Base-by-base conservation (phyloP, 768 basidiomycete species). In the Trametes cingulata region DNA sequence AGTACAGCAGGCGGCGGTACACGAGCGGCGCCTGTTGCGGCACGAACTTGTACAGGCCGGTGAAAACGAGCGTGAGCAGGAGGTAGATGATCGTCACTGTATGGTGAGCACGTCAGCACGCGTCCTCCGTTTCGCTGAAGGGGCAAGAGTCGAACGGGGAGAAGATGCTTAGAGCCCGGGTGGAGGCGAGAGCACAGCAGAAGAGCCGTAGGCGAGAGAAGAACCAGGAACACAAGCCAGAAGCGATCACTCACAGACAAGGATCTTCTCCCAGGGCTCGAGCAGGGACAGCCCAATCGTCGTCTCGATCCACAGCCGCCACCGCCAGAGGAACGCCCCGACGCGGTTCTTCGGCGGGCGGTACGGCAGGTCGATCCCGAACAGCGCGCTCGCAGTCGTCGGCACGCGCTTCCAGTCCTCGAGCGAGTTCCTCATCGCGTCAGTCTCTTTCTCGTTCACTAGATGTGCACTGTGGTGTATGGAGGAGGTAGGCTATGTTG, bases 211-310 rank as follows among this genome's bases (percentile, higher is more conserved):
- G 56, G 41, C n/a, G 17, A 33, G 48, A 8, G 5, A 27, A 22
- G 20, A 25, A 27, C 35, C 17, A 29, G 29, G 13, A 35, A 17
- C 52, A 15, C 55, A 25, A 37, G 45, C 17, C 50, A 46, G 20
- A 46, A 46, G 45, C 40, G 39, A 61, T 47, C 45, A 77, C 86
- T 69, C 68, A 87, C 87, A 68, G 57, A 84, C 76, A 37, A 87
- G 69, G 46, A 81, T 66, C 66, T 85, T 85, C 77, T 89, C 88
- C 88, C 87, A 88, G 58, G 82, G 79, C 68, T 90, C 86, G 58
- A 88, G 72, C 66, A 87, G 78, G 27, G 79, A 77, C 40, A 87
- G 73, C 6, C 77, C 87, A 60, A 85, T 83, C 0, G 85, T 86
- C 2, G 79, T 74, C 69, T 87, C 85, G 35, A 88, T 70, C 75